Conservation (phyloP, 768 basidiomycete genomes). For the Roridomyces roridus region DNA sequence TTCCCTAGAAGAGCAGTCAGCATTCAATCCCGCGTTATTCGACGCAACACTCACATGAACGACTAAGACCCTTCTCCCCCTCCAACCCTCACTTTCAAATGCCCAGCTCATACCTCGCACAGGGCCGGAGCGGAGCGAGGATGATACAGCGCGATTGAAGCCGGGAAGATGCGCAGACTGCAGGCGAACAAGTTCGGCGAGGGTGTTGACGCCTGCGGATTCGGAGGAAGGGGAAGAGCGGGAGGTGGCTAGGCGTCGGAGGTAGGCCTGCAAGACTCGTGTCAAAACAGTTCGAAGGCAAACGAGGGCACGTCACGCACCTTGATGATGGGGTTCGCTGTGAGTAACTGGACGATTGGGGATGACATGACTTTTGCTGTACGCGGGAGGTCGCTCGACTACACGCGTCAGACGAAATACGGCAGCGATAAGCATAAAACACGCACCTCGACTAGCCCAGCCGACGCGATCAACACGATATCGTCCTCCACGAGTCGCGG, state of each 20-base stretch:
- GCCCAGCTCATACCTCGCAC: slow-evolving; percentile 64
- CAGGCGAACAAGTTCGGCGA: slow-evolving; percentile 67
- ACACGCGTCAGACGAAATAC: no score
- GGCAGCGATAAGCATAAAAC: slow-evolving; percentile 4
- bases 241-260: slow-evolving; percentile 16
- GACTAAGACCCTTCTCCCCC: slow-evolving; percentile 59
- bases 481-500: slow-evolving; percentile 73
- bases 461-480: slow-evolving; percentile 70
- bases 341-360: slow-evolving; percentile 70
- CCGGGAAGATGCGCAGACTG: slow-evolving; percentile 80
- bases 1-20: no score
- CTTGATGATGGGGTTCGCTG: slow-evolving; percentile 66
- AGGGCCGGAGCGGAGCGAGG: slow-evolving; percentile 75
- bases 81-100: slow-evolving; percentile 57
- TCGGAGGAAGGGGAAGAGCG: neutral
- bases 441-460: slow-evolving; percentile 71
- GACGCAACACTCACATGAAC: no score
- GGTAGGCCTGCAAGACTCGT: slow-evolving; percentile 11
- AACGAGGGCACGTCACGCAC: slow-evolving; percentile 40
- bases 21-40: no score
- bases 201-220: neutral
- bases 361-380: slow-evolving; percentile 83
- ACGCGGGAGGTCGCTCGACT: slow-evolving; percentile 72
- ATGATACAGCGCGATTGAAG: slow-evolving; percentile 79
- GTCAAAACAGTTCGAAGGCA: slow-evolving; percentile 1